These are phyloP conservation scores for Insectozyma bohioensis DNA, from an alignment of 1,139 yeast genomes.

Conservation along the genomic window DNA sequence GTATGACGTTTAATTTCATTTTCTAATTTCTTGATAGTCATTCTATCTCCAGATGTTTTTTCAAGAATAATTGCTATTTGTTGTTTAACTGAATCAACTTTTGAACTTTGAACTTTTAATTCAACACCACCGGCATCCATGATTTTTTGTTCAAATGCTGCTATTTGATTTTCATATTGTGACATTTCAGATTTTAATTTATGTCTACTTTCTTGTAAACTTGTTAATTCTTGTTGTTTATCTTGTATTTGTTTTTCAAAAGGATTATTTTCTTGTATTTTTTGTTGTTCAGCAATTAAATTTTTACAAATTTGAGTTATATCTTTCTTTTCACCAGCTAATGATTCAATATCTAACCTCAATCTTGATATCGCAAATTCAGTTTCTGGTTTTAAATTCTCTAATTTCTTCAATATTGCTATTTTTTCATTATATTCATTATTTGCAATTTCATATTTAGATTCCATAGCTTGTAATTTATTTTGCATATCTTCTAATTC, in stretches of 20 bases:
- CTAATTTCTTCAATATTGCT: constrained; percentile 53
- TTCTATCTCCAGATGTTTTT: constrained; percentile 59
- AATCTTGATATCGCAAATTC: constrained; percentile 62
- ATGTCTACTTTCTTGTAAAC: constrained; percentile 37
- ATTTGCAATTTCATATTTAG: constrained; percentile 51
- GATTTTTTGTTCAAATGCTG: constrained; percentile 67
- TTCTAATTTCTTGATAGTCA: constrained; percentile 62
- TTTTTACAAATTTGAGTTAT: constrained; percentile 34
- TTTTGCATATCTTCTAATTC: constrained; percentile 58
- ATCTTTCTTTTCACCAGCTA: constrained; percentile 48
- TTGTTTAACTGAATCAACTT: constrained; percentile 74
- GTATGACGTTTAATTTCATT: constrained; percentile 61
- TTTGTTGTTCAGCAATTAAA: constrained; percentile 40
- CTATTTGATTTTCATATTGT: constrained; percentile 59
- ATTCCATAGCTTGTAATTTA: constrained; percentile 57
- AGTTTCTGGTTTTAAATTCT: constrained; percentile 68
- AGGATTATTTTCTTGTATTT: constrained; percentile 22
- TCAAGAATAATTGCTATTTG: constrained; percentile 62
- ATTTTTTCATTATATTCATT: constrained; percentile 61
- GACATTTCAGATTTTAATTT: constrained; percentile 54
- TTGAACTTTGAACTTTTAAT: constrained; percentile 75
- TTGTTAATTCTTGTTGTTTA: constrained; percentile 37
- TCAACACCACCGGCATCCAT: constrained; percentile 93
- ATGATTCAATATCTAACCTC: constrained; percentile 64
- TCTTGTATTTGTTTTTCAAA: constrained; percentile 34